Conservation (phyloP, 2,329 filamentous ascomycete genomes). For the Fusarium mexicanum region DNA sequence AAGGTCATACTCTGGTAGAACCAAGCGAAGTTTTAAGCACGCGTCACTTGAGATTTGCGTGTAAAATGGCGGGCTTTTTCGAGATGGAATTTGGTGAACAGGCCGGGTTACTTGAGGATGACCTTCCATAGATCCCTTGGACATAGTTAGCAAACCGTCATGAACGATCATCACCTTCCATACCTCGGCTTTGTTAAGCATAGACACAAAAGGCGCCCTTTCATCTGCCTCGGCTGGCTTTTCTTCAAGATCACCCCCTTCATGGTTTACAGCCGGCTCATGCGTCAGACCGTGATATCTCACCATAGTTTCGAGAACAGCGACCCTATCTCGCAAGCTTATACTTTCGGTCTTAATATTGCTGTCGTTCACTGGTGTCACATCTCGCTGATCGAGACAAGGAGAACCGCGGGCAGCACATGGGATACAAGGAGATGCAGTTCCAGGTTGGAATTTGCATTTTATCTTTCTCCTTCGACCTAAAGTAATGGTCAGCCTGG, state of each 20-base stretch:
- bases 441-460: background rate
- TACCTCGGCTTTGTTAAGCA: background rate
- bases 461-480: background rate
- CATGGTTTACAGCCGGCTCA: fast-evolving
- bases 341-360: background rate
- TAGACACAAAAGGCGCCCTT: background rate
- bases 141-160: background rate
- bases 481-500: background rate
- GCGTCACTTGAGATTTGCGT: background rate
- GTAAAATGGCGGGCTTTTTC: too few relatives aligned
- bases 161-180: too few relatives aligned
- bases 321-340: background rate
- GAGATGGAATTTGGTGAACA: fast-evolving
- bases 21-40: background rate
- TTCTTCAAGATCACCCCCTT: background rate
- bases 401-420: background rate
- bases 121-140: background rate
- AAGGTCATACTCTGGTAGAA: background rate
- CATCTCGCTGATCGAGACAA: background rate
- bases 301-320: background rate
- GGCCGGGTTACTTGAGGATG: too few relatives aligned
- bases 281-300: background rate
- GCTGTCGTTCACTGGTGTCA: background rate
- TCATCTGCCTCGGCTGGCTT: background rate
- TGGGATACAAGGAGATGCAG: background rate